phyloP scores from a whole-genome alignment of 176 grass and related monocot species.

The Stipa capillata region DNA sequence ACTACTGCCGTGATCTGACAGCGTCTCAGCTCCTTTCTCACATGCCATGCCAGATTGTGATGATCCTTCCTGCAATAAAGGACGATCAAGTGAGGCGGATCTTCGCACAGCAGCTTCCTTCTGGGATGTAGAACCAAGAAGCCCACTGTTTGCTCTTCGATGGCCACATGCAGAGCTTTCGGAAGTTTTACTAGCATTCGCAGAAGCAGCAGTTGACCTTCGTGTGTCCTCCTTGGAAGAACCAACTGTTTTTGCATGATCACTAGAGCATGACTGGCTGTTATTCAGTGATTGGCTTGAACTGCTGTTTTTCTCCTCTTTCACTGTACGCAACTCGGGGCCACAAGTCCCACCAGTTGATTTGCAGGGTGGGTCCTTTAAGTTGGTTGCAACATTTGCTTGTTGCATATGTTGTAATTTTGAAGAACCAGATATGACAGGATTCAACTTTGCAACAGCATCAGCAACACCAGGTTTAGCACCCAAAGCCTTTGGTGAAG shows the following conservation, averaged over 20 bases:
- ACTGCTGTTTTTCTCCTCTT: slow-evolving; percentile 90
- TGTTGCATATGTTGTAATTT: slow-evolving; percentile 29
- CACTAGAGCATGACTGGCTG: slow-evolving; percentile 82
- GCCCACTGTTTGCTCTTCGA: slow-evolving; percentile 48
- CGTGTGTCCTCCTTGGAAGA: slow-evolving; percentile 66
- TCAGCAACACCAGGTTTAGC: slow-evolving; percentile 24
- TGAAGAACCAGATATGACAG: slow-evolving; percentile 2
- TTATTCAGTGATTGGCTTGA: slow-evolving; percentile 87
- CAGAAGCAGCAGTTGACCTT: slow-evolving; percentile 79
- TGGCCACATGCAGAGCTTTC: slow-evolving; percentile 45
- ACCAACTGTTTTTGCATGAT: slow-evolving; percentile 54
- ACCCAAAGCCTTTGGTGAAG: slow-evolving; percentile 25
- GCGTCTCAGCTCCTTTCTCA: slow-evolving; percentile 49
- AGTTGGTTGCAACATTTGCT: slow-evolving; percentile 7
- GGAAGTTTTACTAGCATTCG: slow-evolving; percentile 48
- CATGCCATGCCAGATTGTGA: slow-evolving; percentile 48
- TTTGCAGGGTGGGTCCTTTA: slow-evolving; percentile 41
- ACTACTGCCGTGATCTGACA: slow-evolving; percentile 36
- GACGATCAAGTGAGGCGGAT: slow-evolving; percentile 39
- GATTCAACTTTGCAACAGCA: slow-evolving; percentile 24
- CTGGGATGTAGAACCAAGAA: slow-evolving; percentile 34
- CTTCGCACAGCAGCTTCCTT: slow-evolving; percentile 50
- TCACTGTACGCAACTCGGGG: slow-evolving; percentile 30
- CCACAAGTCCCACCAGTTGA: slow-evolving; percentile 20
- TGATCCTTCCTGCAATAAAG: slow-evolving; percentile 38